Base-by-base conservation (phyloP, 2,329 filamentous ascomycete genomes). In the Leptosphaerulina australis region DNA sequence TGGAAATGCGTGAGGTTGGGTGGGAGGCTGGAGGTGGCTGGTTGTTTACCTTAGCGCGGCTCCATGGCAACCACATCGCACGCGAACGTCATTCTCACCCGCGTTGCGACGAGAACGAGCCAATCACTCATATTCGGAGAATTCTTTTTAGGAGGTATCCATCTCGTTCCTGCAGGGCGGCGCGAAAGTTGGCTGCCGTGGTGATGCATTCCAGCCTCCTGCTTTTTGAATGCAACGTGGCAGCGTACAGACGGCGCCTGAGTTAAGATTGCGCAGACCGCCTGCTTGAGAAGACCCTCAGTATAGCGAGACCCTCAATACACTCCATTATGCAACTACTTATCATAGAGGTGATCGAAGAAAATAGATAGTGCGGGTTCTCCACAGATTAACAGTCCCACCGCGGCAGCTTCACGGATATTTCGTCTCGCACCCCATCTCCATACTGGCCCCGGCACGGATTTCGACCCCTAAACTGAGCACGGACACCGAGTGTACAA, bases 1-100 rank as follows among this genome's bases (percentile, higher is more conserved):
- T 30, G 48, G 54, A 69, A 69, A 64, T 62, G 51, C 30, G 37
- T 65, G 69, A 67, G 67, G 68, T 66, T 71, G 68, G 68, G 37
- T 36, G 44, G 54, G 66, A 63, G 67, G 65, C 62, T 67, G 64
- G 64, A 45, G 38, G 47, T 59, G 64, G 67, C 68, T 67, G 63
- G 60, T 24, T 53, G 46, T 53, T 56, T 62, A 59, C 58, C 50
- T 53, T 44, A 50, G 45, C 44, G 54, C 52, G 54, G 57, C 52
- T 37, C 40, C 56, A 33, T 50, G 56, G 56, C 59, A 62, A 61
- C 60, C 24, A 22, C 25, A 36, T 28, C 31, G 44, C 30, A 50
- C 53, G 37, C 18, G 45, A 50, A 55, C 63, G 61, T 63, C 63
- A 60, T 62, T 35, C 56, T 46, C 21, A 36, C 53, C 53, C 56